Percentiles rank a stretch among this genome's conserved stretches.
phyloP scores from a whole-genome alignment of 2,329 filamentous ascomycete genomes.

The Stagonosporopsis cucurbitacearum region DNA sequence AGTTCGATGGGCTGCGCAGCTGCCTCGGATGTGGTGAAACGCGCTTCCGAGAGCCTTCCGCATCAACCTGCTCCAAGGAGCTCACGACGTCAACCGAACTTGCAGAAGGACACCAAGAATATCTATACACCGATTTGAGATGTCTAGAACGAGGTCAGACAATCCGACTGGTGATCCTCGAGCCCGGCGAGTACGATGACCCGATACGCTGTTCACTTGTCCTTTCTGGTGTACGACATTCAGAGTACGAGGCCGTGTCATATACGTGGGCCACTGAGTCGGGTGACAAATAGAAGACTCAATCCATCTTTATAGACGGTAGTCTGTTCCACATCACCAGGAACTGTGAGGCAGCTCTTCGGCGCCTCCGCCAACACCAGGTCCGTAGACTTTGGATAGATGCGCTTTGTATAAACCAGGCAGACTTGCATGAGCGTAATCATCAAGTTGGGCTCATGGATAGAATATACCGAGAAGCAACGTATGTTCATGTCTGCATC shows the following conservation, averaged over 20 bases:
- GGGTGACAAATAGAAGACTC: not conserved
- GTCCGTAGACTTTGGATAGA: not conserved
- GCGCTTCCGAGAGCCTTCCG: not conserved
- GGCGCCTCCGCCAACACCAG: not conserved
- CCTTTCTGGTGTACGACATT: not conserved
- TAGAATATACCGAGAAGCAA: not conserved
- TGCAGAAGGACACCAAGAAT: not conserved
- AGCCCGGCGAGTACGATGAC: not conserved
- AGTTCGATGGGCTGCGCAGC: not conserved
- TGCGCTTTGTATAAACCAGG: not conserved
- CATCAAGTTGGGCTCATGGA: not conserved
- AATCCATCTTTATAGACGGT: not conserved
- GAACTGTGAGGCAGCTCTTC: not conserved
- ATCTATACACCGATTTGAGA: not conserved
- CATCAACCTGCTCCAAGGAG: not conserved
- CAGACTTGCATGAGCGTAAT: not conserved
- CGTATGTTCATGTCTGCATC: not conserved
- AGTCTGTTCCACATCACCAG: not conserved
- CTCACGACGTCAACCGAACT: not conserved
- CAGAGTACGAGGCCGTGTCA: not conserved
- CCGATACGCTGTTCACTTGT: not conserved
- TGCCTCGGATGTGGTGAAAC: not conserved
- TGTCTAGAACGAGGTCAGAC: not conserved
- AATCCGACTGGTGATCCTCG: not conserved
- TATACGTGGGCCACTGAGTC: not conserved